Evolutionary conservation across 2,329 filamentous ascomycete species (phyloP).

Genomic region (Xylariaceae sp.): DNA sequence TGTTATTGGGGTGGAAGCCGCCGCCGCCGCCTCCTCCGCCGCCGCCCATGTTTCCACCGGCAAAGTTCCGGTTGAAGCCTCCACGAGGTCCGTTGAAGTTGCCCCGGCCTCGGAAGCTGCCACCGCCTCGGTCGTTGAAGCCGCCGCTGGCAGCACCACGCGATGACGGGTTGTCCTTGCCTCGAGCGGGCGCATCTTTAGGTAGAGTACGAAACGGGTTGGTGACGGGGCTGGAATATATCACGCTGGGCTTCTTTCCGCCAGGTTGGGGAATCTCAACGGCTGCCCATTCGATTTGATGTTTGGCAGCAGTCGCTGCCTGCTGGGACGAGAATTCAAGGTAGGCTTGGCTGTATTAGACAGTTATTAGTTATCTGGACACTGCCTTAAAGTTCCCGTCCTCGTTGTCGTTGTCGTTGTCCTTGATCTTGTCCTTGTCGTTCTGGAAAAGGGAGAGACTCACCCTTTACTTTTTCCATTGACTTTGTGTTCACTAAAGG

Average conservation of each 20-base stretch:
- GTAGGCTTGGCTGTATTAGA: slow-evolving; percentile 59
- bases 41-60: slow-evolving; percentile 26
- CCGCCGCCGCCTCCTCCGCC: slow-evolving; percentile 19
- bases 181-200: slow-evolving; percentile 73
- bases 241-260: slow-evolving; percentile 66
- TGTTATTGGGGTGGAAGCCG: slow-evolving; percentile 30
- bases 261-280: slow-evolving; percentile 48
- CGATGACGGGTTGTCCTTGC: slow-evolving; percentile 50
- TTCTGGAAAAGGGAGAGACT: slow-evolving; percentile 27
- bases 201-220: slow-evolving; percentile 91
- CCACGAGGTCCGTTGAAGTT: slow-evolving; percentile 30
- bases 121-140: slow-evolving; percentile 40
- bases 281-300: slow-evolving; percentile 59
- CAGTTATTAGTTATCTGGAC: slow-evolving; percentile 3
- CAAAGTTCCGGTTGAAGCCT: slow-evolving; percentile 31
- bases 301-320: slow-evolving; percentile 80
- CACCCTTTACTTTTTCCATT: slow-evolving; percentile 99
- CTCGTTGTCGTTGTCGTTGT: too few relatives aligned
- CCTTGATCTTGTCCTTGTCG: too few relatives aligned
- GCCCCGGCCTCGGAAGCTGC: slow-evolving; percentile 31
- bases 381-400: too few relatives aligned
- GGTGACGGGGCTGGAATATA: slow-evolving; percentile 67
- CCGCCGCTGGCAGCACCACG: slow-evolving; percentile 48
- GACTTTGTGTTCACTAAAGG: slow-evolving; percentile 97
- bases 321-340: slow-evolving; percentile 79